Evolutionary conservation across 371 early-diverging fungal species (phyloP), one percentile per base, ranked within the genome.

Genomic region (Rhizomucor pusillus): DNA sequence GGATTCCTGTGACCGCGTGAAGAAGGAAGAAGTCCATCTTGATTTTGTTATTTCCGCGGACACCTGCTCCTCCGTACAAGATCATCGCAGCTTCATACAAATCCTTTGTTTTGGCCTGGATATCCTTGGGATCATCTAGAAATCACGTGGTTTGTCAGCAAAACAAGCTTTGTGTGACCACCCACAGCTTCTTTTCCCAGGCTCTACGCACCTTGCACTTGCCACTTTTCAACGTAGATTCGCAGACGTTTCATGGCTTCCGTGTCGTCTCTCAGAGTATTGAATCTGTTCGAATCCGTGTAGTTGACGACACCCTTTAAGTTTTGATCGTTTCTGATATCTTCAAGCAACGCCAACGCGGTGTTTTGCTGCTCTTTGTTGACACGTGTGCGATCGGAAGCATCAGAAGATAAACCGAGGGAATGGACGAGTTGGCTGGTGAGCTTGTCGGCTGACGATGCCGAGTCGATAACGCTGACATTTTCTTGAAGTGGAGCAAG

Each of bases 1-100:
- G 68, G 3, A 63, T 54, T 6, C 80, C 76, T 0, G 82, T 82
- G 47, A 82, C 43, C 14, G 69, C 65, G 48, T 84, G 84, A 73
- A 80, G 74, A 23, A 73, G 50, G 47, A 73, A 71, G 57, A 78
- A 78, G 52, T 75, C 75, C 25, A 69, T 46, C 34, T 63, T 63
- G 40, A 59, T 45, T 6, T 50, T 58, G 44, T 65, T 52, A 51
- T 29, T 29, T 7, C 57, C 47, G 14, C 65, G 62, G n/a, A 71
- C 46, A 47, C 65, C 74, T 3, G 66, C 46, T 2, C 63, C 60
- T 25, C 66, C 74, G 5, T 59, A 47, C 16, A 53, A 54, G 12
- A 70, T 12, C 9, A 57, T 20, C 16, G 47, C 52, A 1, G 62
- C 47, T 19, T 54, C 56, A 48, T 64, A 63, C 1, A 73, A 56